These are phyloP conservation scores for Diaporthe vaccinii DNA, from an alignment of 2,329 filamentous ascomycete genomes.

Conservation along the genomic window DNA sequence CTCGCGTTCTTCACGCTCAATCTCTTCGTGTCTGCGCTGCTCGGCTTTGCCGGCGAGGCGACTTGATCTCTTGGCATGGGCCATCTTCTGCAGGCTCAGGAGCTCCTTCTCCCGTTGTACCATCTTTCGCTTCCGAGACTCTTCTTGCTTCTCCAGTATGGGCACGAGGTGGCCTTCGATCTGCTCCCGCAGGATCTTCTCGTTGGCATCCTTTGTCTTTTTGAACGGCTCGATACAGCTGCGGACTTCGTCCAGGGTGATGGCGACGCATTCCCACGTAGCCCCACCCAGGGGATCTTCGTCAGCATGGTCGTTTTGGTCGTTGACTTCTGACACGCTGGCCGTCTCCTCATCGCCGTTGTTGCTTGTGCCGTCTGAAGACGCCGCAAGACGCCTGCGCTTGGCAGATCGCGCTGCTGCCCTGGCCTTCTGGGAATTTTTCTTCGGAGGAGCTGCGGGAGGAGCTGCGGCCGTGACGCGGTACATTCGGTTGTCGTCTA, in stretches of 20 bases:
- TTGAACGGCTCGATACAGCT: constrained; percentile 78
- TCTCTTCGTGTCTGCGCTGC: constrained; percentile 80
- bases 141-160: constrained; percentile 83
- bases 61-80: constrained; percentile 94
- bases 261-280: constrained; percentile 92
- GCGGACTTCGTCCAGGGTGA: constrained; percentile 83
- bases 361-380: constrained; percentile 43
- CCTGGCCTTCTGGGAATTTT: constrained; percentile 75
- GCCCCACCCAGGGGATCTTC: constrained; percentile 78
- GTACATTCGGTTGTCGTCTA: constrained; percentile 95
- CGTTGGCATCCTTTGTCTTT: constrained; percentile 85
- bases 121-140: constrained; percentile 80
- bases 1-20: constrained; percentile 77
- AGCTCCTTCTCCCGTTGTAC: constrained; percentile 81
- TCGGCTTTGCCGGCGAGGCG: constrained; percentile 87
- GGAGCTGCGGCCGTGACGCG: constrained; percentile 82
- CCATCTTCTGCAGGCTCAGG: constrained; percentile 85
- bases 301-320: constrained; percentile 34
- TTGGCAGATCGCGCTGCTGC: constrained; percentile 78
- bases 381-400: constrained; percentile 72
- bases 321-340: constrained; percentile 50
- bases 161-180: constrained; percentile 86
- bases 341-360: constrained; percentile 54
- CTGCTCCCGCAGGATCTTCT: constrained; percentile 80
- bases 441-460: constrained; percentile 68